Conservation (phyloP, 148 eudicot genomes). For the Persicaria maculosa region DNA sequence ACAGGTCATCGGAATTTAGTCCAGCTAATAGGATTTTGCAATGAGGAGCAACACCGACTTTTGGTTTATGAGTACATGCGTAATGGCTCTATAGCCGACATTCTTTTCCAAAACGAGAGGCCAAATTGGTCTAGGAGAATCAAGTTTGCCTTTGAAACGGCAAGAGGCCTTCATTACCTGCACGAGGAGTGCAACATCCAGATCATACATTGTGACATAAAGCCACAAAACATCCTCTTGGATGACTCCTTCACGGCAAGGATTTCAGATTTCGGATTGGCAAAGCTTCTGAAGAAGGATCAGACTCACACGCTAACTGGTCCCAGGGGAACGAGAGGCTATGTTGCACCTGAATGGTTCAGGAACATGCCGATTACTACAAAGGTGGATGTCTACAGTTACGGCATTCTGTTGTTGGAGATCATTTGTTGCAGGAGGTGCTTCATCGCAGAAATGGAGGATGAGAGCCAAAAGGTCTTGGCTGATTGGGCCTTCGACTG, state of each 20-base stretch:
- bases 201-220: conserved; percentile 33
- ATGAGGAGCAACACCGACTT: conserved; percentile 9
- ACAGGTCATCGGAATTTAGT: conserved; percentile 23
- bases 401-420: too few relatives aligned
- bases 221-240: conserved; percentile 29
- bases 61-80: conserved; percentile 27
- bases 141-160: conserved; percentile 17
- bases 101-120: conserved; percentile 12
- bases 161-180: conserved; percentile 10
- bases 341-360: conserved; percentile 34
- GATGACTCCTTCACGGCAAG: conserved; percentile 21
- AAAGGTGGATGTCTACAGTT: too few relatives aligned
- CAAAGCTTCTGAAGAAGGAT: conserved; percentile 27
- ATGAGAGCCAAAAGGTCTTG: conserved; percentile 15
- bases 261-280: conserved; percentile 30
- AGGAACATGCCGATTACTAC: conserved; percentile 11
- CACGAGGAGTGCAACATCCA: conserved; percentile 21
- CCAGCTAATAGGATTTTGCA: too few relatives aligned
- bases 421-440: not conserved
- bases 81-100: conserved; percentile 24
- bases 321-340: conserved; percentile 30
- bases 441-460: conserved; percentile 2
- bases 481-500: conserved; percentile 38
- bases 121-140: conserved; percentile 22
- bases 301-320: conserved; percentile 22